These are phyloP conservation scores for Suhomyces maxii DNA, from an alignment of 1,139 yeast species.

Conservation along the genomic window DNA sequence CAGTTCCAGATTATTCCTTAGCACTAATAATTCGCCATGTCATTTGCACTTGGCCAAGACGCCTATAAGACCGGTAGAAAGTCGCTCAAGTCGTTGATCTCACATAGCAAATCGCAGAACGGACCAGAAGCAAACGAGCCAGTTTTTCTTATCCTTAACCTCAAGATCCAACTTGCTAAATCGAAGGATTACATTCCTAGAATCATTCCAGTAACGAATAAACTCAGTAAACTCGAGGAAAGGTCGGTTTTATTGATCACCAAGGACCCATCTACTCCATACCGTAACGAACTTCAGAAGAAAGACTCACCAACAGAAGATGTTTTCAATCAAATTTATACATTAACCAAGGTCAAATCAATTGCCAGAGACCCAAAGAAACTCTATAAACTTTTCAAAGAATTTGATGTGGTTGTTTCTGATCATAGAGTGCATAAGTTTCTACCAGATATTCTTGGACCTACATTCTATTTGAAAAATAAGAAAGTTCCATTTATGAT, in stretches of 20 bases:
- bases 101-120: slow-evolving; percentile 25
- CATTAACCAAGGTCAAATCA: slow-evolving; percentile 55
- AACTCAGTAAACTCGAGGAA: slow-evolving; percentile 46
- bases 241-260: slow-evolving; percentile 60
- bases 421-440: slow-evolving; percentile 65
- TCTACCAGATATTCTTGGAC: slow-evolving; percentile 56
- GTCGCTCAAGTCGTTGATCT: slow-evolving; percentile 38
- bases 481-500: slow-evolving; percentile 65
- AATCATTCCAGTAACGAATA: slow-evolving; percentile 59
- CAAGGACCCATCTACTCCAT: slow-evolving; percentile 64
- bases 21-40: slow-evolving; percentile 1
- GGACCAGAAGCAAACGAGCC: slow-evolving; percentile 26
- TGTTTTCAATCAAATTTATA: slow-evolving; percentile 54
- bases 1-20: background rate
- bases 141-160: slow-evolving; percentile 55
- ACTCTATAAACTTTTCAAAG: slow-evolving; percentile 51
- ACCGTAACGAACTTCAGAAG: slow-evolving; percentile 46
- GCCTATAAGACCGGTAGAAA: slow-evolving; percentile 26
- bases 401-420: slow-evolving; percentile 63
- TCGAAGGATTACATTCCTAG: slow-evolving; percentile 62
- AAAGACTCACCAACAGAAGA: slow-evolving; percentile 59
- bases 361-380: slow-evolving; percentile 46
- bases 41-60: slow-evolving; percentile 31
- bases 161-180: slow-evolving; percentile 47
- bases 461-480: slow-evolving; percentile 56